Conservation (phyloP, 495 filamentous ascomycete species). For the Talaromyces wortmannii region DNA sequence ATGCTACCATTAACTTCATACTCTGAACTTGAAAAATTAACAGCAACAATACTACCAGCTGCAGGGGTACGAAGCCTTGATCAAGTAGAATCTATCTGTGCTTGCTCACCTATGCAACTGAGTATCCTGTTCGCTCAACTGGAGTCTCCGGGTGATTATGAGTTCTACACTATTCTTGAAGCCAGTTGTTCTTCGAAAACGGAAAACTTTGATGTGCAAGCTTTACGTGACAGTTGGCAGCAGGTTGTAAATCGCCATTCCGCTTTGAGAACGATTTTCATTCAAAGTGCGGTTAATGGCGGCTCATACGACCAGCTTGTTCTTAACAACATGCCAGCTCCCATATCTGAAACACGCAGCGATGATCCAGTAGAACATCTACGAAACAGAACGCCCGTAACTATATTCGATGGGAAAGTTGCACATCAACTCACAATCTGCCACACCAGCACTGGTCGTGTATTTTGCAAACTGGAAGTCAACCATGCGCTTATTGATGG, state of each 20-base stretch:
- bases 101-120: conserved; percentile 50
- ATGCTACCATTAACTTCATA: conserved; percentile 44
- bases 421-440: conserved; percentile 44
- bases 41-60: conserved; percentile 15
- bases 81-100: conserved; percentile 41
- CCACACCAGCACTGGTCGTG: conserved; percentile 25
- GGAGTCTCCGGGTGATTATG: conserved; percentile 24
- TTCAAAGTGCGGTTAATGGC: conserved; percentile 24
- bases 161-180: background rate
- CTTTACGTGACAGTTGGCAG: conserved; percentile 31
- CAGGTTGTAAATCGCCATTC: conserved; percentile 37
- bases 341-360: conserved; percentile 1
- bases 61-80: conserved; percentile 24
- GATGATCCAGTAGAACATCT: background rate
- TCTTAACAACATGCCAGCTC: conserved; percentile 14
- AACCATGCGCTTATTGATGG: conserved; percentile 33
- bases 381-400: conserved; percentile 1
- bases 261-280: conserved; percentile 40
- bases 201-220: background rate
- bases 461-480: conserved; percentile 39
- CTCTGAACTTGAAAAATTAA: conserved; percentile 26
- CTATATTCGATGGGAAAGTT: conserved; percentile 10
- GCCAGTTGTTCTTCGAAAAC: conserved; percentile 8
- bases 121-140: conserved; percentile 45
- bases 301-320: conserved; percentile 34